Evolutionary conservation across 805 yeast species (phyloP).

Genomic region (Ogataea dorogensis): DNA sequence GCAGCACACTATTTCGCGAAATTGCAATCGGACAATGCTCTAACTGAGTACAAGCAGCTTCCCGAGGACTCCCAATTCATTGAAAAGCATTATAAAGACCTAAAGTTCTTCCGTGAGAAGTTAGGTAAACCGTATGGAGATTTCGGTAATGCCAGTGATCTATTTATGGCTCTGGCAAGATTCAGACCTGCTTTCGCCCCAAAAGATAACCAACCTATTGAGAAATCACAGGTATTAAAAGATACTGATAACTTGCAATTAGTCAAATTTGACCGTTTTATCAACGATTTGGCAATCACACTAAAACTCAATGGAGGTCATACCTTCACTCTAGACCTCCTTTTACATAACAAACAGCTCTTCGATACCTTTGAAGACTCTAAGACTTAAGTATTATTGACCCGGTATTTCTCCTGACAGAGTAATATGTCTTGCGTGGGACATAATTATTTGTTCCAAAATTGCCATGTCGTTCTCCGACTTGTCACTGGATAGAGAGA

Average conservation of each 20-base stretch:
- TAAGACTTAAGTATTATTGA: conserved; percentile 3
- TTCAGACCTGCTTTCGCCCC: conserved; percentile 25
- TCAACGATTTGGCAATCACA: conserved; percentile 42
- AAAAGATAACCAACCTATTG: neutral
- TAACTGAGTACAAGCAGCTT: conserved; percentile 41
- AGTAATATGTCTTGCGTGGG: too few relatives aligned
- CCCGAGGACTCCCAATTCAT: conserved; percentile 55
- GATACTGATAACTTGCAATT: conserved; percentile 13
- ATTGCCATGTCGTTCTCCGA: conserved; percentile 7
- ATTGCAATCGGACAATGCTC: conserved; percentile 12
- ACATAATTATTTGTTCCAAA: too few relatives aligned
- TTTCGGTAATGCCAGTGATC: conserved; percentile 37
- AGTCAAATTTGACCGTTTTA: conserved; percentile 34
- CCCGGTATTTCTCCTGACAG: conserved; percentile 4
- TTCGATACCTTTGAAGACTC: conserved; percentile 44
- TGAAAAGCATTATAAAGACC: conserved; percentile 46
- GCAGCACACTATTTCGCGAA: conserved; percentile 27
- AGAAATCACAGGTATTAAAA: conserved; percentile 14
- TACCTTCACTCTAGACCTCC: conserved; percentile 55
- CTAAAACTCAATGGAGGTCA: conserved; percentile 56
- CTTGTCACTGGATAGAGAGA: conserved; percentile 28
- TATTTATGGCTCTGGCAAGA: conserved; percentile 39
- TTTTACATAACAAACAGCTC: conserved; percentile 47
- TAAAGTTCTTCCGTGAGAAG: conserved; percentile 34
- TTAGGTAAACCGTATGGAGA: conserved; percentile 38